Evolutionary conservation across 805 yeast genomes (phyloP).

Genomic region (Zygosaccharomyces bailii): DNA sequence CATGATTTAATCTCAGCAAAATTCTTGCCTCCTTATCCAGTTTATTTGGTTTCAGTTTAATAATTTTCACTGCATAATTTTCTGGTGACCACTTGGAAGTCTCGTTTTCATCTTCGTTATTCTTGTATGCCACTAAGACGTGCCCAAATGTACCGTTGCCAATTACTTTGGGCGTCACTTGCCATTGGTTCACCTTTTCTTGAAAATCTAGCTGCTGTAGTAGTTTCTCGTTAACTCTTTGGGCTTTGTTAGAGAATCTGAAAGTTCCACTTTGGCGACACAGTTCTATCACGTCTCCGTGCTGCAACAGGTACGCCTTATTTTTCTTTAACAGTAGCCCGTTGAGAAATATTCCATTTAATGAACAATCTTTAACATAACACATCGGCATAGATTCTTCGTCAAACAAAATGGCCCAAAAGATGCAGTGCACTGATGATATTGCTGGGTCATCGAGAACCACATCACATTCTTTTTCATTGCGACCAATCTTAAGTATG

Average conservation of each 20-base stretch:
- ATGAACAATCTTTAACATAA: slow-evolving; percentile 49
- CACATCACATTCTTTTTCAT: slow-evolving; percentile 33
- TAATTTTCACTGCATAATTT: slow-evolving; percentile 50
- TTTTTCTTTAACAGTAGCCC: slow-evolving; percentile 34
- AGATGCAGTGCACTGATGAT: slow-evolving; percentile 46
- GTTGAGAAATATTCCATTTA: slow-evolving; percentile 51
- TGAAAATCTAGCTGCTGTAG: slow-evolving; percentile 24
- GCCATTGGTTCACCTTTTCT: slow-evolving; percentile 40
- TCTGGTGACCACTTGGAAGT: slow-evolving; percentile 27
- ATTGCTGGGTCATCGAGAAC: slow-evolving; percentile 39
- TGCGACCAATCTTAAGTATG: slow-evolving; percentile 45
- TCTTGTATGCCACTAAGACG: slow-evolving; percentile 34
- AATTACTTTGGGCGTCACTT: slow-evolving; percentile 39
- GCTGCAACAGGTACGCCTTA: slow-evolving; percentile 35
- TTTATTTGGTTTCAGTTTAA: slow-evolving; percentile 32
- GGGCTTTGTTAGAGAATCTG: slow-evolving; percentile 8
- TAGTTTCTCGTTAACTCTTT: slow-evolving; percentile 13
- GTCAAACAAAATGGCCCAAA: slow-evolving; percentile 52
- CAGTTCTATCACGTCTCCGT: slow-evolving; percentile 42
- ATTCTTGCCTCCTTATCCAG: slow-evolving; percentile 45
- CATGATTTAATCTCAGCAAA: slow-evolving; percentile 40
- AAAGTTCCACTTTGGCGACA: slow-evolving; percentile 20
- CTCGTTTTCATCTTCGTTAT: slow-evolving; percentile 12
- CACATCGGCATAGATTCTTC: slow-evolving; percentile 43
- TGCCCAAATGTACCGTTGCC: slow-evolving; percentile 61